Conservation (phyloP, 2,329 filamentous ascomycete genomes). For the Fusarium sp. region DNA sequence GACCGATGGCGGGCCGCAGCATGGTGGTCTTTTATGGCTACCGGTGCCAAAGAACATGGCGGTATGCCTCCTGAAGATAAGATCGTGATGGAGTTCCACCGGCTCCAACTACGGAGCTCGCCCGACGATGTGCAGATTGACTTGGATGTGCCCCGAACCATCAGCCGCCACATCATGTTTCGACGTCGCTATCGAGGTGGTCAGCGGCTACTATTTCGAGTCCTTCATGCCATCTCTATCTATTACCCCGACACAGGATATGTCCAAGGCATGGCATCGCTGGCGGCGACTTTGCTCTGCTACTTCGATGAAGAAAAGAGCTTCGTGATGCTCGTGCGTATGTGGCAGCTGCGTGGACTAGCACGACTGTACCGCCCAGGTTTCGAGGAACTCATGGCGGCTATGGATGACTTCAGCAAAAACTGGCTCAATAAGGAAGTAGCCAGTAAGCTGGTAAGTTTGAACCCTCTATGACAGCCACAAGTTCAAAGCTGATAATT, state of each 20-base stretch:
- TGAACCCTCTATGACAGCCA: not conserved
- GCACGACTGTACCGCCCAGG: constrained; percentile 85
- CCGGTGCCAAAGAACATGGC: constrained; percentile 76
- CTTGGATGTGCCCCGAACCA: constrained; percentile 93
- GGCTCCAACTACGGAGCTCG: constrained; percentile 77
- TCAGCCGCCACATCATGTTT: constrained; percentile 98
- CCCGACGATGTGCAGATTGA: constrained; percentile 97
- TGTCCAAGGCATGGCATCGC: constrained; percentile 96
- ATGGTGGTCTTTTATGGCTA: constrained; percentile 91
- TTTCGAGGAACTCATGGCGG: constrained; percentile 87
- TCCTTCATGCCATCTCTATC: constrained; percentile 89
- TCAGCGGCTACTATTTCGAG: constrained; percentile 89
- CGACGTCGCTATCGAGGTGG: constrained; percentile 89
- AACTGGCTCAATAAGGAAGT: constrained; percentile 87
- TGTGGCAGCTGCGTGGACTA: constrained; percentile 90
- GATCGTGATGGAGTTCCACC: constrained; percentile 77
- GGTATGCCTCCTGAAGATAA: constrained; percentile 73
- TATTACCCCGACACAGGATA: constrained; percentile 94
- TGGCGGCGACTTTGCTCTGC: constrained; percentile 91
- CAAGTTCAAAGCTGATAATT: constrained; percentile 20
- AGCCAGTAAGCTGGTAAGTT: constrained; percentile 79
- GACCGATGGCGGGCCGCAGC: constrained; percentile 93
- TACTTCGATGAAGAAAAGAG: constrained; percentile 96
- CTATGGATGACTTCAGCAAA: constrained; percentile 84
- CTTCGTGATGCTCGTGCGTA: constrained; percentile 95